Conservation (phyloP, 2,329 filamentous ascomycete species). For the Knufia petricola region DNA sequence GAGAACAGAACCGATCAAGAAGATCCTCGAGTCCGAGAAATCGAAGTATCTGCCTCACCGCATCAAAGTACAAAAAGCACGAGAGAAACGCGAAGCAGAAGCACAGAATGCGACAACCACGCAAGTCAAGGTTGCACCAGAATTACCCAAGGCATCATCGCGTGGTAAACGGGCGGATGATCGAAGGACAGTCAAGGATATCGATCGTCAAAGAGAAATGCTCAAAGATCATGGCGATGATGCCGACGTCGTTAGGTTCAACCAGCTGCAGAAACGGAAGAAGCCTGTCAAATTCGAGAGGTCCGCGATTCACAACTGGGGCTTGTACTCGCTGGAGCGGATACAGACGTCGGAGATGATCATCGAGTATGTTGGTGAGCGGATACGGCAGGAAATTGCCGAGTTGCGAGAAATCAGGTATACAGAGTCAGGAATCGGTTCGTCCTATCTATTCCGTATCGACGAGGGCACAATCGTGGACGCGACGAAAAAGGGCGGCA, state of each 20-base stretch:
- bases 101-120: slow-evolving; percentile 59
- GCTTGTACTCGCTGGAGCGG: slow-evolving; percentile 93
- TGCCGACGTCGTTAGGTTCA: slow-evolving; percentile 81
- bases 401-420: slow-evolving; percentile 89
- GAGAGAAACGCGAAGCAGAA: slow-evolving; percentile 77
- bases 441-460: slow-evolving; percentile 95
- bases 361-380: slow-evolving; percentile 97
- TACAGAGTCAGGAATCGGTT: slow-evolving; percentile 91
- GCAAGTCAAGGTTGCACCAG: slow-evolving; percentile 62
- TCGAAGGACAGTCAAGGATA: slow-evolving; percentile 83
- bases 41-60: slow-evolving; percentile 96
- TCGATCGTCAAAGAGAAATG: slow-evolving; percentile 81
- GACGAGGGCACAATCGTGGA: slow-evolving; percentile 97
- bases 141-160: slow-evolving; percentile 77
- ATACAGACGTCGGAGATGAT: slow-evolving; percentile 98
- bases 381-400: slow-evolving; percentile 93
- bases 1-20: slow-evolving; percentile 85
- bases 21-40: slow-evolving; percentile 94
- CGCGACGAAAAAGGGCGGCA: slow-evolving; percentile 95
- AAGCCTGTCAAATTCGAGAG: slow-evolving; percentile 97
- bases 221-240: slow-evolving; percentile 64
- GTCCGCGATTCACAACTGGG: slow-evolving; percentile 98
- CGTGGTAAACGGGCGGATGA: slow-evolving; percentile 93
- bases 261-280: slow-evolving; percentile 98
- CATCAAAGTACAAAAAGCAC: slow-evolving; percentile 85